Conservation (phyloP, 2,329 filamentous ascomycete species). For the Penicillium sp. region DNA sequence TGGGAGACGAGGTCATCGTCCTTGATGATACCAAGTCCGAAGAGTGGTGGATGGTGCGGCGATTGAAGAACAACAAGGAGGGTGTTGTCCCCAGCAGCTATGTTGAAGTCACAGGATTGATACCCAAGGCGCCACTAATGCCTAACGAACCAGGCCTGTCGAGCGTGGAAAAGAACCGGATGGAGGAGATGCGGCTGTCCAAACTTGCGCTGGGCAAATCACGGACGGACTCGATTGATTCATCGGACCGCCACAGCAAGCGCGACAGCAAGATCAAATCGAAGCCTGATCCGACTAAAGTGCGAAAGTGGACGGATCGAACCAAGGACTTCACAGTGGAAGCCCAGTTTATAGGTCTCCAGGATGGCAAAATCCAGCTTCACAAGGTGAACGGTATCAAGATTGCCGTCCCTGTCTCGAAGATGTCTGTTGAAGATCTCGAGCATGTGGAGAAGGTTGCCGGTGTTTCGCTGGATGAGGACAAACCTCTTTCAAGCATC, state of each 20-base stretch:
- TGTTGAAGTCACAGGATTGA: constrained; percentile 77
- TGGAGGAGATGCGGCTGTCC: constrained; percentile 80
- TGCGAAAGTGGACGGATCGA: constrained; percentile 91
- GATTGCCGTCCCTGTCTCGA: constrained; percentile 90
- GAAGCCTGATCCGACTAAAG: constrained; percentile 78
- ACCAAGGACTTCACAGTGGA: constrained; percentile 96
- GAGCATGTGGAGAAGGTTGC: constrained; percentile 89
- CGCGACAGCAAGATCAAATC: constrained; percentile 69
- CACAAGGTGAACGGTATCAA: constrained; percentile 98
- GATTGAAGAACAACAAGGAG: constrained; percentile 87
- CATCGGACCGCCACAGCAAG: constrained; percentile 69
- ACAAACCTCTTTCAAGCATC: constrained; percentile 88
- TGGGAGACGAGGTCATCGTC: constrained; percentile 87
- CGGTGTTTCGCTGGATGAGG: constrained; percentile 84
- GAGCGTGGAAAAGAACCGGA: constrained; percentile 70
- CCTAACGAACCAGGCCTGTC: constrained; percentile 64
- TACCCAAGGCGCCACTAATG: constrained; percentile 52
- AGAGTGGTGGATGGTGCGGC: constrained; percentile 96
- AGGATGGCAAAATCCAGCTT: constrained; percentile 94
- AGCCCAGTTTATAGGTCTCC: constrained; percentile 89
- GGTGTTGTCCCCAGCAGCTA: constrained; percentile 97
- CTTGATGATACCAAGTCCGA: constrained; percentile 89
- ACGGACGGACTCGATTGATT: constrained; percentile 57
- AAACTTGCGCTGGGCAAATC: constrained; percentile 71
- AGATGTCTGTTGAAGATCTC: constrained; percentile 94